A percentile compares a stretch with the other conserved stretches of the same genome.
phyloP scores from a whole-genome alignment of 805 yeast species.

The Lachancea quebecensis region DNA sequence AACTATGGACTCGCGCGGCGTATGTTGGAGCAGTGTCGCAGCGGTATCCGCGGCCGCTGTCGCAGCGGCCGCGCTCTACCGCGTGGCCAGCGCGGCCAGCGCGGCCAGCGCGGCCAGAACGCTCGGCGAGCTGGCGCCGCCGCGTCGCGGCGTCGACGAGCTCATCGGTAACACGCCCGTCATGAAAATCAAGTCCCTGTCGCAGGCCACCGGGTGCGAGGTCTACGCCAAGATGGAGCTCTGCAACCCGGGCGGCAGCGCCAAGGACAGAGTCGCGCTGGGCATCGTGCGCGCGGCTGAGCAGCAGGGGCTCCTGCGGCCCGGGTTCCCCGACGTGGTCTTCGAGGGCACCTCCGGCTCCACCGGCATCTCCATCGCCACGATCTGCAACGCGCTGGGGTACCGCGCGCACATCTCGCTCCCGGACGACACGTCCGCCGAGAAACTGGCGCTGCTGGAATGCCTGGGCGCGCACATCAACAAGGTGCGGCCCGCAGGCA shows the following conservation, averaged over 20 bases:
- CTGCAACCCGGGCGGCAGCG: constrained; percentile 89
- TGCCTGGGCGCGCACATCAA: constrained; percentile 78
- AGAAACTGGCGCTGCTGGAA: constrained; percentile 64
- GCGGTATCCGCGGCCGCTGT: constrained; percentile 2
- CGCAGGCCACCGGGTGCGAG: constrained; percentile 68
- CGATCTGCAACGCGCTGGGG: constrained; percentile 83
- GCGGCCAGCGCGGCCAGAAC: background rate
- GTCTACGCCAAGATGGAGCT: constrained; percentile 84
- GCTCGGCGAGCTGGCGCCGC: constrained; percentile 24
- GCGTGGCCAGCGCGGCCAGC: background rate
- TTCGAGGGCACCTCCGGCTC: constrained; percentile 97
- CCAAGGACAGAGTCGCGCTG: constrained; percentile 89
- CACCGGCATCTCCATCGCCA: constrained; percentile 90
- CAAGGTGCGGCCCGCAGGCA: constrained; percentile 88
- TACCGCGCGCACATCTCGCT: constrained; percentile 88
- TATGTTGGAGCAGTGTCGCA: background rate
- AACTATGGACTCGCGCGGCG: no score
- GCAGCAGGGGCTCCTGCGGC: constrained; percentile 42
- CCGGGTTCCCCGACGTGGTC: constrained; percentile 56
- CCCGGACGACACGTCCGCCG: constrained; percentile 88
- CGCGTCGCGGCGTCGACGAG: constrained; percentile 56
- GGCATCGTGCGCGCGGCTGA: constrained; percentile 74
- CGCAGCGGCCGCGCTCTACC: constrained; percentile 5
- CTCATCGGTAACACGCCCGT: constrained; percentile 89
- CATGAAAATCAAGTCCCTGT: constrained; percentile 63